phyloP scores from a whole-genome alignment of 2,329 filamentous ascomycete species.

The Xylariaceae sp. region DNA sequence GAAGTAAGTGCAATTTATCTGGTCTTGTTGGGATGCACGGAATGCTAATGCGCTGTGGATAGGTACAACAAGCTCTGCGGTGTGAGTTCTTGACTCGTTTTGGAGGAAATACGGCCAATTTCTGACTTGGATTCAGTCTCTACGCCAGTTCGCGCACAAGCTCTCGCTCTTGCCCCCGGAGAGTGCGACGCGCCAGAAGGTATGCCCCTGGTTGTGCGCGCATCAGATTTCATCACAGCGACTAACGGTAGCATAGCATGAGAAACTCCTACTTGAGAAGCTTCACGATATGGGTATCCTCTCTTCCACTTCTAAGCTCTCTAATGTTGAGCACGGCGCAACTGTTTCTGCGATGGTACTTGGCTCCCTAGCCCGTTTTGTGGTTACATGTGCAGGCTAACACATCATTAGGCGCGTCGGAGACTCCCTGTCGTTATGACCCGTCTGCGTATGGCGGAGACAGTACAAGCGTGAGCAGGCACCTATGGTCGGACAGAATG shows the following conservation, averaged over 20 bases:
- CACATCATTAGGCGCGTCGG: slow-evolving; percentile 52
- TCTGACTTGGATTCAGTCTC: slow-evolving; percentile 46
- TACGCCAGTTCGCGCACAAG: slow-evolving; percentile 84
- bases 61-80: slow-evolving; percentile 62
- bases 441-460: slow-evolving; percentile 81
- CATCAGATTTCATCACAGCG: background rate
- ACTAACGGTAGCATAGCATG: slow-evolving; percentile 45
- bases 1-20: slow-evolving; percentile 16
- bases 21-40: background rate
- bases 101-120: background rate
- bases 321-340: slow-evolving; percentile 73
- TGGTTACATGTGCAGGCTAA: too few relatives aligned
- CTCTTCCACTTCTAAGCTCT: slow-evolving; percentile 68
- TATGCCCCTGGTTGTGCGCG: background rate
- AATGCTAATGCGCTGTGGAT: slow-evolving; percentile 8
- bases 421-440: slow-evolving; percentile 89
- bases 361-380: too few relatives aligned
- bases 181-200: slow-evolving; percentile 68
- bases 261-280: slow-evolving; percentile 83
- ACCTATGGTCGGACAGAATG: background rate
- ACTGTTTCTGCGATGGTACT: slow-evolving; percentile 73
- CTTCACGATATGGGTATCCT: slow-evolving; percentile 89
- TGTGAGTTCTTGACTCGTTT: slow-evolving; percentile 38
- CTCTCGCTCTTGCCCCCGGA: slow-evolving; percentile 77
- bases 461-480: slow-evolving; percentile 56